phyloP scores from a whole-genome alignment of 306 rosid genomes.

The Rosa lucieae region DNA sequence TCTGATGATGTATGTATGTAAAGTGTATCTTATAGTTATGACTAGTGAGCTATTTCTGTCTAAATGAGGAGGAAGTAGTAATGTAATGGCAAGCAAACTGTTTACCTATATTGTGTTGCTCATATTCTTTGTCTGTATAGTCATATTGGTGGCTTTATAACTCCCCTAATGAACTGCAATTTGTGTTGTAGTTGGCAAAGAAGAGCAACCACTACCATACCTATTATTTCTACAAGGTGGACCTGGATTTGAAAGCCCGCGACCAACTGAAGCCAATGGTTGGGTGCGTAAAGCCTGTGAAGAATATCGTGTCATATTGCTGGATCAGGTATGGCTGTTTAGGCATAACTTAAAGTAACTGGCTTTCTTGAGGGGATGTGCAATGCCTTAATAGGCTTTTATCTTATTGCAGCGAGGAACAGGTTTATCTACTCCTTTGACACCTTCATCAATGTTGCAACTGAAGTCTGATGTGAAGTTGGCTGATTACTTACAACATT shows the following conservation, averaged over 20 bases:
- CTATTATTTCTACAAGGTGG: constrained; percentile 91
- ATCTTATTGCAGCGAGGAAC: constrained; percentile 83
- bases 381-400: background rate
- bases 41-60: background rate
- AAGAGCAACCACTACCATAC: constrained; percentile 70
- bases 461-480: constrained; percentile 62
- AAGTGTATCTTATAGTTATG: background rate
- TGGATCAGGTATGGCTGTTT: constrained; percentile 85
- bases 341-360: constrained; percentile 11
- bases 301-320: constrained; percentile 77
- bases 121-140: background rate
- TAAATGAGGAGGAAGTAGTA: background rate
- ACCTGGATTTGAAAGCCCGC: constrained; percentile 83
- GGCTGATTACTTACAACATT: constrained; percentile 64
- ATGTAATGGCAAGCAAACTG: background rate
- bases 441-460: constrained; percentile 81
- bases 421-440: constrained; percentile 91
- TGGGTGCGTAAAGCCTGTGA: constrained; percentile 88
- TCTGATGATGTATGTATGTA: background rate
- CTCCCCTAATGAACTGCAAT: constrained; percentile 20
- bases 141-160: constrained; percentile 4
- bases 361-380: constrained; percentile 11
- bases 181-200: constrained; percentile 74
- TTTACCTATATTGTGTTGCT: background rate
- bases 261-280: constrained; percentile 84